Evolutionary conservation across 208 protist species (phyloP).

Genomic region (Trypanosoma boissoni): DNA sequence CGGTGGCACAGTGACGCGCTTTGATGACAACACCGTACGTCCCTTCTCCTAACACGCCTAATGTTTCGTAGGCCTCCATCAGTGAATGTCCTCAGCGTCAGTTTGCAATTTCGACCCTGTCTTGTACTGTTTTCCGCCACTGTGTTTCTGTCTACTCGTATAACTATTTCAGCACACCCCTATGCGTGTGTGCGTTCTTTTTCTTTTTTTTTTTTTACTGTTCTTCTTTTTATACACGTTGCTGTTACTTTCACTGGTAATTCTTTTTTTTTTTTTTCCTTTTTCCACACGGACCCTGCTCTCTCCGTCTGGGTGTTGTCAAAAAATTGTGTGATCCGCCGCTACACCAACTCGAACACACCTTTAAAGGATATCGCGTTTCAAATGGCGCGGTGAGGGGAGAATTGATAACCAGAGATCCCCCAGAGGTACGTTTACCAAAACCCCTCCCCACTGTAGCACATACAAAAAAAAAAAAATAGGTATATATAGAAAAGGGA

Average conservation of each 20-base stretch:
- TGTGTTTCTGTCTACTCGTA: background rate
- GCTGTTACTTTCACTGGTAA: background rate
- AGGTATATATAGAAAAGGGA: too few species aligned
- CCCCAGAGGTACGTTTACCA: too few species aligned
- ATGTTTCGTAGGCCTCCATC: conserved; percentile 93
- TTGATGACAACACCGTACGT: conserved; percentile 96
- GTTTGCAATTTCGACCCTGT: background rate
- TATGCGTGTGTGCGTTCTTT: background rate
- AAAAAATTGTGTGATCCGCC: too few species aligned
- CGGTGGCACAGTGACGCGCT: conserved; percentile 89
- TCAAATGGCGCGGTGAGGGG: too few species aligned
- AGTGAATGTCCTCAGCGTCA: background rate
- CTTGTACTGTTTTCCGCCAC: background rate
- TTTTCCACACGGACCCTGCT: background rate
- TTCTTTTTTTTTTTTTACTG: background rate
- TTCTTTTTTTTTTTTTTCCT: background rate
- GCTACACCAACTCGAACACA: too few species aligned
- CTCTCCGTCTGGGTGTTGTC: too few species aligned
- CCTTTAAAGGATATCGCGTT: too few species aligned
- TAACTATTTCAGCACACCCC: background rate
- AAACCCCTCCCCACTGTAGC: too few species aligned
- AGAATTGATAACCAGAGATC: too few species aligned
- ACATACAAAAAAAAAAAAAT: conserved; percentile 4
- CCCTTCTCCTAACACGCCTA: conserved; percentile 91
- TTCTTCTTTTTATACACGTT: background rate